phyloP scores from a whole-genome alignment of 2,329 filamentous ascomycete genomes.

The Paecilomyces fulvus region DNA sequence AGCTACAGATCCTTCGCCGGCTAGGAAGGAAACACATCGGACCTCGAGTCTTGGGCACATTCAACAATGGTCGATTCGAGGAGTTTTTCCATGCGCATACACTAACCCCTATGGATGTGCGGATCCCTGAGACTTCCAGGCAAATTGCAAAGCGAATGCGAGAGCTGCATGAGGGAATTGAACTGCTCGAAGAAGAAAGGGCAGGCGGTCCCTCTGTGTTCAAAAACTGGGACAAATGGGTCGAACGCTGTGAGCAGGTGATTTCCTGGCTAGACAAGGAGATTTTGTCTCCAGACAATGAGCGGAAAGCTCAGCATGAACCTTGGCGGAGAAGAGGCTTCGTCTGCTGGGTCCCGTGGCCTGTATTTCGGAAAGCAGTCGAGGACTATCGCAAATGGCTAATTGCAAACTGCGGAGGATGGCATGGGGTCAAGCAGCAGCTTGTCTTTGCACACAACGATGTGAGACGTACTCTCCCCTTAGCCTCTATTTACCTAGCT shows the following conservation, averaged over 20 bases:
- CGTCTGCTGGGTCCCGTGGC: conserved; percentile 79
- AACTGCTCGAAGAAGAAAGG: conserved; percentile 69
- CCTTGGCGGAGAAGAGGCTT: conserved; percentile 63
- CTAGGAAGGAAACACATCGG: conserved; percentile 89
- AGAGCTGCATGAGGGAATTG: conserved; percentile 88
- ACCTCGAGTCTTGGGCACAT: conserved; percentile 81
- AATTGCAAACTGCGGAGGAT: conserved; percentile 61
- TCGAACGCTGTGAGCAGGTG: conserved; percentile 51
- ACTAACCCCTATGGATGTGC: conserved; percentile 66
- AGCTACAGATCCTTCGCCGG: conserved; percentile 75
- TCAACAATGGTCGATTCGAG: conserved; percentile 91
- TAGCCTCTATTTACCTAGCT: conserved; percentile 8
- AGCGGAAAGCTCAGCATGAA: conserved; percentile 35
- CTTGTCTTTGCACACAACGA: conserved; percentile 98
- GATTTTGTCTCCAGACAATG: conserved; percentile 42
- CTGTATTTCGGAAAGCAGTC: conserved; percentile 63
- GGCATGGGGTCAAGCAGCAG: conserved; percentile 57
- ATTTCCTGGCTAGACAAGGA: conserved; percentile 49
- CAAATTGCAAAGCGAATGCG: conserved; percentile 97
- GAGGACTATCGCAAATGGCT: conserved; percentile 70
- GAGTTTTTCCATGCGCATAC: conserved; percentile 83
- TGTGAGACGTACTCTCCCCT: conserved; percentile 47
- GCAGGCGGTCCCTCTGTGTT: conserved; percentile 74
- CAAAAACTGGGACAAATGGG: conserved; percentile 93
- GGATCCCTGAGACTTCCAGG: conserved; percentile 71